Percentiles rank a stretch among this genome's conserved stretches.
Evolutionary conservation across 2,329 filamentous ascomycete species (phyloP).

Genomic region (Penicillium sp.): DNA sequence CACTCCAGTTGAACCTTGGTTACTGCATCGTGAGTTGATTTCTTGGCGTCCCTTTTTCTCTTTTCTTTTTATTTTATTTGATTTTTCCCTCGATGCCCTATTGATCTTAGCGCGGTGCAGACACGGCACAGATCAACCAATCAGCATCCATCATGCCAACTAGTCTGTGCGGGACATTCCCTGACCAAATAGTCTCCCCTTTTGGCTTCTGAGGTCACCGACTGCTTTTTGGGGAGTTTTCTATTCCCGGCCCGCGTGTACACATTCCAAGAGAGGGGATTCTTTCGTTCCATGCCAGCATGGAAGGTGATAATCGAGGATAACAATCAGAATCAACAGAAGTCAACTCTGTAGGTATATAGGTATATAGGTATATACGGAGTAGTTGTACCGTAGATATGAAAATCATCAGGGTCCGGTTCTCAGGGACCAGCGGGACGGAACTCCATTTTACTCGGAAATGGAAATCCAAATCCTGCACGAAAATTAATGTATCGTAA

Average conservation of each 20-base stretch:
- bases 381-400: no score
- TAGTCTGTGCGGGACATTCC: slow-evolving; percentile 20
- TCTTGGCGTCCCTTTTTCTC: slow-evolving; percentile 24
- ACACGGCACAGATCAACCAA: slow-evolving; percentile 22
- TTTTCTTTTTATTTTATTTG: slow-evolving; percentile 6
- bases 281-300: slow-evolving; percentile 24
- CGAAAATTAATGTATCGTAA: slow-evolving; percentile 9
- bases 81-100: slow-evolving; percentile 3
- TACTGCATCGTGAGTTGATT: slow-evolving; percentile 25
- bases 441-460: no score
- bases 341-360: no score
- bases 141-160: slow-evolving; percentile 4
- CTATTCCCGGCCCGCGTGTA: slow-evolving; percentile 10
- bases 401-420: no score
- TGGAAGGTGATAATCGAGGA: no score
- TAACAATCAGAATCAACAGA: no score
- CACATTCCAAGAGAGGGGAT: slow-evolving; percentile 1
- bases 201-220: slow-evolving; percentile 15
- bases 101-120: slow-evolving; percentile 10
- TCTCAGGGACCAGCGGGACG: no score
- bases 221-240: slow-evolving; percentile 23
- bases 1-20: slow-evolving; percentile 30
- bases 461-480: neutral
- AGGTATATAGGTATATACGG: no score
- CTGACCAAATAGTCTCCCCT: slow-evolving; percentile 6